Evolutionary conservation across 179 eudicot species (phyloP).

Genomic region (Silene noctiflora): DNA sequence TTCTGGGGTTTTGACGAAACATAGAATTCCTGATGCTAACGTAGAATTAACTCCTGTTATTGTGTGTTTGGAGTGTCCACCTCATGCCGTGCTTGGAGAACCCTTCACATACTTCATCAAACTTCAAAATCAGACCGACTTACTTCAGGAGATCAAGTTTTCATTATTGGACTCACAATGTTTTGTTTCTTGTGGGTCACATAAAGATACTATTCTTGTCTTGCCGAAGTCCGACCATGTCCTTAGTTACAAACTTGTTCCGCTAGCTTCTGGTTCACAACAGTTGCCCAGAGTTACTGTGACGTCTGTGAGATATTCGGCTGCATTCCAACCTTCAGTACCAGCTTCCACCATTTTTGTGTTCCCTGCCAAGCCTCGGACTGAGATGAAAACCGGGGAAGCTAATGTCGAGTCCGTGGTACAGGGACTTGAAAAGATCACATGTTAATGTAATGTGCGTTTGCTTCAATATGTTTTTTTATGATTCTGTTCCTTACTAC

Average conservation of each 20-base stretch:
- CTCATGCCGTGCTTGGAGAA: constrained; percentile 80
- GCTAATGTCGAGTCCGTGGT: constrained; percentile 29
- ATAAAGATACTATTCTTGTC: constrained; percentile 59
- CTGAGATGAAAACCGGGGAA: constrained; percentile 27
- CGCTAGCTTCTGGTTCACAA: constrained; percentile 67
- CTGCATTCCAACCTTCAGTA: constrained; percentile 69
- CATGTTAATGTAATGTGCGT: neutral
- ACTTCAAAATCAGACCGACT: constrained; percentile 62
- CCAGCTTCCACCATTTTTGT: constrained; percentile 70
- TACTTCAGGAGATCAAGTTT: constrained; percentile 87
- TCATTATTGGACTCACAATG: constrained; percentile 74
- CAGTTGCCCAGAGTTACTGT: constrained; percentile 71
- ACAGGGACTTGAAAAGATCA: constrained; percentile 38
- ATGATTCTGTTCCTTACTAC: neutral
- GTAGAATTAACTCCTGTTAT: constrained; percentile 66
- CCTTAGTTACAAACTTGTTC: constrained; percentile 74
- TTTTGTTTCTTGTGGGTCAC: constrained; percentile 78
- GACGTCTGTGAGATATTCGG: constrained; percentile 64
- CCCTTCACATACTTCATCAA: constrained; percentile 68
- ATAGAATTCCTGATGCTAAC: constrained; percentile 66
- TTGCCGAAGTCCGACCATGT: constrained; percentile 69
- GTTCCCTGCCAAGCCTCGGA: constrained; percentile 74
- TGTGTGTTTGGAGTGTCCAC: constrained; percentile 73
- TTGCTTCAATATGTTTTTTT: neutral
- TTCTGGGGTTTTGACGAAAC: constrained; percentile 58